Evolutionary conservation across 2,329 filamentous ascomycete genomes (phyloP).

Genomic region (Penicillium frequentans): DNA sequence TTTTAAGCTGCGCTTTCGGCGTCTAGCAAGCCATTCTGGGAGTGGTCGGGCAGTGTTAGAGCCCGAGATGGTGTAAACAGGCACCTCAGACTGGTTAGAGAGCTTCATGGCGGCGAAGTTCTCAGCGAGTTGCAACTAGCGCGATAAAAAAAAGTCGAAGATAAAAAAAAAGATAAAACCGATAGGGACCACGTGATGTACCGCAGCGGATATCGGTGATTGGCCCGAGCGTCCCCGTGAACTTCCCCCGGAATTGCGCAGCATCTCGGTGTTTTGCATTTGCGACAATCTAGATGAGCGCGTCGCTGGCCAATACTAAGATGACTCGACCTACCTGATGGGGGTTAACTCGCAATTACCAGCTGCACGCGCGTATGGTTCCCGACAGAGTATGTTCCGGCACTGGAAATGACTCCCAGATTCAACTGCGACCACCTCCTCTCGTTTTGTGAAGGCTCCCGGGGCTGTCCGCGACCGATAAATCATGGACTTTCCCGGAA

Average conservation of each 20-base stretch:
- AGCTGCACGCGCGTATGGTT: slow-evolving; percentile 17
- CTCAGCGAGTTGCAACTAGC: slow-evolving; percentile 4
- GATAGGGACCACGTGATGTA: slow-evolving; percentile 36
- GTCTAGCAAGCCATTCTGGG: slow-evolving; percentile 91
- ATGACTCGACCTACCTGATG: slow-evolving; percentile 18
- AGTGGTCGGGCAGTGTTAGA: slow-evolving; percentile 82
- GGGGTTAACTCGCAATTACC: slow-evolving; percentile 19
- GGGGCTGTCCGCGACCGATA: slow-evolving; percentile 26
- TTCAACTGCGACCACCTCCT: slow-evolving; percentile 21
- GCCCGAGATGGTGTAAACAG: slow-evolving; percentile 93
- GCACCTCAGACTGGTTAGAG: slow-evolving; percentile 71
- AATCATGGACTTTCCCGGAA: slow-evolving; percentile 47
- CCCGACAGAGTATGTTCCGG: slow-evolving; percentile 18
- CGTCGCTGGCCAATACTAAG: slow-evolving; percentile 1
- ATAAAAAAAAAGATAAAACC: slow-evolving; percentile 28
- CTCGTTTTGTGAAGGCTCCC: slow-evolving; percentile 29
- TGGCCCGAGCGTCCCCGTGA: slow-evolving; percentile 33
- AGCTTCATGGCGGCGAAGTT: slow-evolving; percentile 44
- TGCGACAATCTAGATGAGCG: slow-evolving; percentile 6
- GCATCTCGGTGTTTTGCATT: slow-evolving; percentile 9
- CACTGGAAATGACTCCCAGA: slow-evolving; percentile 38
- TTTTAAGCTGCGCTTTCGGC: slow-evolving; percentile 87
- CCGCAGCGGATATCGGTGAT: slow-evolving; percentile 23
- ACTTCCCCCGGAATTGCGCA: slow-evolving; percentile 33
- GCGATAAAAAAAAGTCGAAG: slow-evolving; percentile 19